A percentile compares a stretch with the other conserved stretches of the same genome.
phyloP scores from a whole-genome alignment of 306 rosid species.

The Sicyos baderoa region DNA sequence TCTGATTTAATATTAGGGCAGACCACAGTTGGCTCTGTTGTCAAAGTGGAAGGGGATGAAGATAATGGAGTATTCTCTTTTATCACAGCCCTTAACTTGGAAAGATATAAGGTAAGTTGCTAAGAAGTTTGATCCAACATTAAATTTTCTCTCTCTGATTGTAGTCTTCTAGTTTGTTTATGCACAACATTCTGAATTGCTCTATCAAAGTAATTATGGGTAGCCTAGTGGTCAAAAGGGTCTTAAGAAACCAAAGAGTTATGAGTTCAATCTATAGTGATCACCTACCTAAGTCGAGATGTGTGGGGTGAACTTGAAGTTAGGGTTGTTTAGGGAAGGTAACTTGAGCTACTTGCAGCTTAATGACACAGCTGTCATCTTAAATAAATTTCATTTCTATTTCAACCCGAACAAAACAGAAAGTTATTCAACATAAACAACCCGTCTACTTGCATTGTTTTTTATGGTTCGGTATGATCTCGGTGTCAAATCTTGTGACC shows the following conservation, averaged over 20 bases:
- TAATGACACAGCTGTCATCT: not conserved
- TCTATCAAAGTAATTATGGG: not conserved
- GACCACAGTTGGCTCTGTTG: conserved; percentile 65
- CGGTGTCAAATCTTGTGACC: not conserved
- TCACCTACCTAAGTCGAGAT: too few species aligned
- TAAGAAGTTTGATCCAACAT: not conserved
- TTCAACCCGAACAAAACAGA: not conserved
- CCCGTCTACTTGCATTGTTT: not conserved
- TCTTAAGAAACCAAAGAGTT: too few species aligned
- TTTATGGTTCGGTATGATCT: not conserved
- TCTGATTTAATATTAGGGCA: conserved; percentile 60
- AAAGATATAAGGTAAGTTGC: conserved; percentile 56
- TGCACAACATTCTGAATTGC: not conserved
- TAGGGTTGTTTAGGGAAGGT: not conserved
- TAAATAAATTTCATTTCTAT: not conserved
- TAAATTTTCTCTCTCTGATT: not conserved
- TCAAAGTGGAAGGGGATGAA: conserved; percentile 69
- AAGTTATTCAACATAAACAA: not conserved
- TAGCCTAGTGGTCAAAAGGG: too few species aligned
- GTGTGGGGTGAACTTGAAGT: conserved; percentile 2
- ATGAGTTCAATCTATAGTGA: too few species aligned
- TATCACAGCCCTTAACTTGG: conserved; percentile 60
- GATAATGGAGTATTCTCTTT: conserved; percentile 65
- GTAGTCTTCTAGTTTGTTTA: not conserved
- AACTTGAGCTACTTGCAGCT: not conserved